Evolutionary conservation across 2,329 filamentous ascomycete genomes (phyloP).

Genomic region (Huntiella bhutanensis): DNA sequence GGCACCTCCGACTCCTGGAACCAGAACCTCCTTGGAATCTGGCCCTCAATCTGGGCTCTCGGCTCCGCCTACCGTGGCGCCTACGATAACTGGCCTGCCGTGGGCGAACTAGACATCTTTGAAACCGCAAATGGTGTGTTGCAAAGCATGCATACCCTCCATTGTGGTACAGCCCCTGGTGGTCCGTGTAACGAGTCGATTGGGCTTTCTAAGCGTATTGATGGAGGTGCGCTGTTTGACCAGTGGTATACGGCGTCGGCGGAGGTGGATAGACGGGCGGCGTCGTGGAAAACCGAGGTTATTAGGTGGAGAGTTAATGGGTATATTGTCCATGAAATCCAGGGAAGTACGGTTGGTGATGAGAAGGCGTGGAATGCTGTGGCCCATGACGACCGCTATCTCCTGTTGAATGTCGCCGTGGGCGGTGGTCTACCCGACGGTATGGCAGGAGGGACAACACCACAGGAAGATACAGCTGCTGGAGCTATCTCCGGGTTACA

Average conservation of each 20-base stretch:
- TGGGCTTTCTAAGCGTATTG: slow-evolving; percentile 16
- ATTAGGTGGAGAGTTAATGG: slow-evolving; percentile 21
- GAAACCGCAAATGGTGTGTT: slow-evolving; percentile 23
- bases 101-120: slow-evolving; percentile 27
- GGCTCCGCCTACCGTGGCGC: slow-evolving; percentile 21
- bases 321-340: slow-evolving; percentile 15
- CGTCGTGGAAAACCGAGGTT: slow-evolving; percentile 16
- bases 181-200: slow-evolving; percentile 25
- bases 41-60: slow-evolving; percentile 29
- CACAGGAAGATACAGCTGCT: slow-evolving; percentile 18
- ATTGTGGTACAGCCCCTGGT: slow-evolving; percentile 23
- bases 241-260: slow-evolving; percentile 19
- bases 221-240: slow-evolving; percentile 15
- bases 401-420: slow-evolving; percentile 23
- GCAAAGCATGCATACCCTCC: slow-evolving; percentile 20
- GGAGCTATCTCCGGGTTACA: slow-evolving; percentile 20
- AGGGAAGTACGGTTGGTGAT: slow-evolving; percentile 15
- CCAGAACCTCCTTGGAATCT: slow-evolving; percentile 21
- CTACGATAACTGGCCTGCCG: slow-evolving; percentile 23
- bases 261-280: slow-evolving; percentile 18
- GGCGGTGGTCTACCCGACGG: slow-evolving; percentile 22
- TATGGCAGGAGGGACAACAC: slow-evolving; percentile 18
- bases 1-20: slow-evolving; percentile 14
- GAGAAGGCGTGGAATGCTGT: slow-evolving; percentile 17
- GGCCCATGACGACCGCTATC: slow-evolving; percentile 17